These are phyloP conservation scores for Colletotrichum cuscutae DNA, from an alignment of 2,329 filamentous ascomycete species.

Conservation along the genomic window DNA sequence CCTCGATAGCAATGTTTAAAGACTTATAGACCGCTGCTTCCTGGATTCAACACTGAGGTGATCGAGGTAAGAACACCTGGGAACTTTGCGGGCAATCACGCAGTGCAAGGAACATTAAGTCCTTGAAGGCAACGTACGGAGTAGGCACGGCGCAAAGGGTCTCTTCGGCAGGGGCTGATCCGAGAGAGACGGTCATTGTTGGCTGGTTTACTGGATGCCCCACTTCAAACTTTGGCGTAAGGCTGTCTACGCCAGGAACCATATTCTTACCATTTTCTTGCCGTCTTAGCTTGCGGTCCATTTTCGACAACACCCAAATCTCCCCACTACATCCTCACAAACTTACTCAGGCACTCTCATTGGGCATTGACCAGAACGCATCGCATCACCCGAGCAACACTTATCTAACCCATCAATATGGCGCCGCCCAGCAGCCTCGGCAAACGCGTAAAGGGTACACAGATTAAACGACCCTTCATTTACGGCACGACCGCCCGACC, in stretches of 20 bases:
- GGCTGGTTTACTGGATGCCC: neutral
- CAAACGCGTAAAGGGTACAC: conserved; percentile 73
- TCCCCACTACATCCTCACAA: conserved; percentile 9
- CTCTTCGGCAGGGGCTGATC: neutral
- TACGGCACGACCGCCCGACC: conserved; percentile 84
- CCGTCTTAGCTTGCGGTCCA: neutral
- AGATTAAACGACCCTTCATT: conserved; percentile 74
- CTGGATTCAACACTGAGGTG: neutral
- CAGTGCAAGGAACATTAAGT: too few species aligned
- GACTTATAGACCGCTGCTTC: neutral
- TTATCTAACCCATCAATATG: conserved; percentile 51
- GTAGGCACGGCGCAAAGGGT: too few species aligned
- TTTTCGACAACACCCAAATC: neutral
- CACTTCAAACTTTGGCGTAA: conserved; percentile 2
- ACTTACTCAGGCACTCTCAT: neutral
- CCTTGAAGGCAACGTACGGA: too few species aligned
- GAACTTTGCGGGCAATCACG: neutral
- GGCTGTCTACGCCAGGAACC: conserved; percentile 7
- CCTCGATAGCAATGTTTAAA: neutral
- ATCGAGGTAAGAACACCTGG: neutral
- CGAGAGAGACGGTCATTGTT: neutral
- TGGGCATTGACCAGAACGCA: neutral
- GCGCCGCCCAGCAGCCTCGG: conserved; percentile 67
- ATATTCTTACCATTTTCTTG: conserved; percentile 4
- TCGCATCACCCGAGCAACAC: neutral